Evolutionary conservation across 23 red algal genomes (phyloP), one percentile per base, ranked within the genome.

Genomic region (Gracilariopsis chorda): DNA sequence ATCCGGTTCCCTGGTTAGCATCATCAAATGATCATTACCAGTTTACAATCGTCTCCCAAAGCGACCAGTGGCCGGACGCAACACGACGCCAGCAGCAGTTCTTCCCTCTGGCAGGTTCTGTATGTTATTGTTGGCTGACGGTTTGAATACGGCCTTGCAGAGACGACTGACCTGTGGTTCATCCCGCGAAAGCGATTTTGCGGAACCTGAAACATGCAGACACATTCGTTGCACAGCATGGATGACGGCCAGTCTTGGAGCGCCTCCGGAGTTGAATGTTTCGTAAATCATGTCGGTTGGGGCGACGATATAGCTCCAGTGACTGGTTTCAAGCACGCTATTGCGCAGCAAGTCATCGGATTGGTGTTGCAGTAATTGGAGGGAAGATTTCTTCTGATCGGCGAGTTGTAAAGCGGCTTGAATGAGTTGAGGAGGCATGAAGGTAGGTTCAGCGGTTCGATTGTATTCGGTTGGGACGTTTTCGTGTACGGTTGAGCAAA

Each of bases 1-100:
- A 20, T 91, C 88, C 35, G 88, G 88, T 62, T 91, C 88, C 24
- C 88, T 49, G 32, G 59, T 80, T 7, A 79, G 71, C 35, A 91
- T 48, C 37, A 91, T 82, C 0, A 91, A 16, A 19, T 46, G 67
- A n/a, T n/a, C n/a, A n/a, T n/a, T n/a, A 9, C 30, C 76, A 30
- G 62, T 24, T 16, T 46, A 64, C 21, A 82, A 59, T n/a, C 88
- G 75, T 13, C 43, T 44, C 28, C 74, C 88, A 45, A 80, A 82
- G 75, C 75, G 88, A 4, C 88, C 88, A 11, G 72, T 82, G 48
- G 88, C 88, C 6, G 88, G 88, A 10, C 88, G 74, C 32, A 82
- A 10, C 34, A 91, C 75, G 37, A 82, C 63, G 56, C 88, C 88
- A 29, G 33, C 74, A 25, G 60, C 74, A 47, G 88, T 82, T 3